These are phyloP conservation scores for Antitrichia curtipendula DNA, from an alignment of 225 moss, liverwort and hornwort genomes.

Conservation along the genomic window DNA sequence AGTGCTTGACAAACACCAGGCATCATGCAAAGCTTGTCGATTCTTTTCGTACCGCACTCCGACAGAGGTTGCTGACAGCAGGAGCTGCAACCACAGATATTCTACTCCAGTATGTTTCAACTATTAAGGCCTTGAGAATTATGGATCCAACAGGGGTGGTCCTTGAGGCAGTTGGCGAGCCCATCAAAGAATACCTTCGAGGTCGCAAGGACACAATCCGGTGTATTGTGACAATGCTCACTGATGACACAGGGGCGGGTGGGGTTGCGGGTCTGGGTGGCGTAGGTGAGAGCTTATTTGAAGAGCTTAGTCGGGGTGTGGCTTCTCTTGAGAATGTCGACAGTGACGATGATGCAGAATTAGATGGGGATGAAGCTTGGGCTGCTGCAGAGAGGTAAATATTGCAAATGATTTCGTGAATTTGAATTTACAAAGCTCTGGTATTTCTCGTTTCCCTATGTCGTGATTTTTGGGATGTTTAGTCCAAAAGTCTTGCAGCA, in stretches of 20 bases:
- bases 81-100: constrained; percentile 99
- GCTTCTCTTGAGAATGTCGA: constrained; percentile 80
- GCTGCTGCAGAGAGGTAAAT: constrained; percentile 88
- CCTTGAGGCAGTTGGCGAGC: constrained; percentile 94
- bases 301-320: constrained; percentile 90
- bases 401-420: not conserved
- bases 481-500: not conserved
- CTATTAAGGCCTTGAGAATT: constrained; percentile 88
- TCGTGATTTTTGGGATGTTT: not conserved
- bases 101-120: constrained; percentile 92
- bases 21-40: constrained; percentile 90
- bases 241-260: constrained; percentile 84
- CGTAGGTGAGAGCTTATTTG: constrained; percentile 90
- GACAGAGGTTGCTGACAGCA: constrained; percentile 91
- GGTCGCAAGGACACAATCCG: constrained; percentile 97
- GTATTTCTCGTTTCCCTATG: not conserved
- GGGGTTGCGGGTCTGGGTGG: constrained; percentile 72
- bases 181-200: constrained; percentile 93
- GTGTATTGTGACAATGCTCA: constrained; percentile 97
- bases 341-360: constrained; percentile 96
- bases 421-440: not conserved
- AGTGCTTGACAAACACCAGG: constrained; percentile 89
- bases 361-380: constrained; percentile 93
- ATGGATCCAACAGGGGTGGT: constrained; percentile 99
- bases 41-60: constrained; percentile 83